Evolutionary conservation across 140 eudicot species (phyloP).

Genomic region (Cichorium intybus): DNA sequence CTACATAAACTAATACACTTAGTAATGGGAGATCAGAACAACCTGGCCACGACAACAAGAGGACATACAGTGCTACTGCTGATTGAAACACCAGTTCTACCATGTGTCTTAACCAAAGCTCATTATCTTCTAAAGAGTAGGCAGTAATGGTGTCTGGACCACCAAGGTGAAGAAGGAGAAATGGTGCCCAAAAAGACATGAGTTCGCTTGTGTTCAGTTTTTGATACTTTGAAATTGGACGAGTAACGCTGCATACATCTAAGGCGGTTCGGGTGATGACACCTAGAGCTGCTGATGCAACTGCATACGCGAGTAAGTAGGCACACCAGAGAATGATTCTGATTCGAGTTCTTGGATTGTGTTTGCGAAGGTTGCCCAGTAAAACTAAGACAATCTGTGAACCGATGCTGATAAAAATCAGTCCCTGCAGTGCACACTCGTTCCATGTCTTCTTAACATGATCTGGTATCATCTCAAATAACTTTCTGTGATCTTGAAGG

Average conservation of each 20-base stretch:
- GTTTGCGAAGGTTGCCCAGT: constrained; percentile 24
- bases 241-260: constrained; percentile 24
- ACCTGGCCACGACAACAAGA: constrained; percentile 30
- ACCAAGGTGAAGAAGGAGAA: constrained; percentile 49
- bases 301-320: constrained; percentile 43
- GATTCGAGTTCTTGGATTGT: constrained; percentile 28
- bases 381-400: constrained; percentile 14
- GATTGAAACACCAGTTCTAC: constrained; percentile 10
- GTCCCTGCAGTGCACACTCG: constrained; percentile 32
- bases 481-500: constrained; percentile 27
- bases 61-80: constrained; percentile 19
- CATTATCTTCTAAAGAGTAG: constrained; percentile 46
- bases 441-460: constrained; percentile 23
- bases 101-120: constrained; percentile 46
- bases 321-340: constrained; percentile 35
- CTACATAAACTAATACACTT: constrained; percentile 1
- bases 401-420: constrained; percentile 37
- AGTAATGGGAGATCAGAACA: constrained; percentile 12
- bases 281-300: constrained; percentile 45
- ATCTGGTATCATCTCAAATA: constrained; percentile 29
- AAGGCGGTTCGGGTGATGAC: constrained; percentile 37
- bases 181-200: constrained; percentile 53
- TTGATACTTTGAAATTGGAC: background rate
- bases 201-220: constrained; percentile 16
- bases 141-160: constrained; percentile 54